Percentiles rank a stretch among this genome's conserved stretches.
These are phyloP conservation scores for Solanum corneliomulleri DNA, from an alignment of 257 asterid species.

Conservation along the genomic window DNA sequence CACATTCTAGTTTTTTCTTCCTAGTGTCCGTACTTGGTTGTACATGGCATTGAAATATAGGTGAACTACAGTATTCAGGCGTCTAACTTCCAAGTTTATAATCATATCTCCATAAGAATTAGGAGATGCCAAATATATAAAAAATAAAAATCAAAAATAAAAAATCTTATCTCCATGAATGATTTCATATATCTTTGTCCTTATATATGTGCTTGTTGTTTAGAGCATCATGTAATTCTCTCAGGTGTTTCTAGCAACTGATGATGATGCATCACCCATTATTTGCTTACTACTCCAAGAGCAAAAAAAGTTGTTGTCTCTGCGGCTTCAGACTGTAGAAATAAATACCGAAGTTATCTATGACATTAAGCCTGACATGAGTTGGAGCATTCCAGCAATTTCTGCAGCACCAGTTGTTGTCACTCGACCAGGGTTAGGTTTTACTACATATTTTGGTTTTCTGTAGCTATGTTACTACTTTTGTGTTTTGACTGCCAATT, in stretches of 20 bases:
- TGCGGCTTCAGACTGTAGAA: conserved; percentile 68
- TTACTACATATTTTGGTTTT: conserved; percentile 3
- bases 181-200: background rate
- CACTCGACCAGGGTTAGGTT: conserved; percentile 69
- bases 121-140: background rate
- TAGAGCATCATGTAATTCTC: conserved; percentile 1
- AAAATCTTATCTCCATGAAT: background rate
- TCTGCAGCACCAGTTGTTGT: conserved; percentile 83
- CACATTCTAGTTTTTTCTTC: background rate
- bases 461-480: background rate
- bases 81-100: background rate
- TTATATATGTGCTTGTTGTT: background rate
- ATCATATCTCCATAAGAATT: background rate
- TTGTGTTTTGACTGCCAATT: background rate
- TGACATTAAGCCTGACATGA: conserved; percentile 85
- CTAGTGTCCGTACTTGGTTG: background rate
- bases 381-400: conserved; percentile 88
- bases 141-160: too few species aligned
- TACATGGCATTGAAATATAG: background rate
- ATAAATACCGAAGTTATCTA: conserved; percentile 53
- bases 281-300: conserved; percentile 86
- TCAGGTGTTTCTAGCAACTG: conserved; percentile 90
- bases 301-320: conserved; percentile 57
- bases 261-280: conserved; percentile 57
- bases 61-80: background rate